Conservation (phyloP, 2,329 filamentous ascomycete genomes). For the Talaromyces atroroseus region DNA sequence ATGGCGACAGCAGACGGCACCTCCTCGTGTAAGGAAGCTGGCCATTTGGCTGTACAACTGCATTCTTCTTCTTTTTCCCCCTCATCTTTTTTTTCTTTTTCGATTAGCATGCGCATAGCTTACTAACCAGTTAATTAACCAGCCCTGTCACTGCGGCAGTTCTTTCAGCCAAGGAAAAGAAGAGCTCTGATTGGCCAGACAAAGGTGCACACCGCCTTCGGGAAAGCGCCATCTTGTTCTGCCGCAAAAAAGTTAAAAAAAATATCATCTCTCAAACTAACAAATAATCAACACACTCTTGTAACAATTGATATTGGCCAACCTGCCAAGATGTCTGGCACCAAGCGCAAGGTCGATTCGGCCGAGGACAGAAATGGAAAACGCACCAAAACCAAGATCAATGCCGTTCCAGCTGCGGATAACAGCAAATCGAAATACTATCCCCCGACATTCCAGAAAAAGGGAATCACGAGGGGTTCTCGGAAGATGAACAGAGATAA, state of each 20-base stretch:
- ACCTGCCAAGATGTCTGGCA: conserved; percentile 30
- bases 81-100: background rate
- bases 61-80: conserved; percentile 22
- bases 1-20: conserved; percentile 52
- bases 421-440: conserved; percentile 10
- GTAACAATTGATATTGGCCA: background rate
- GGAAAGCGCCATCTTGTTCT: background rate
- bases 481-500: conserved; percentile 24
- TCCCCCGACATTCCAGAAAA: conserved; percentile 10
- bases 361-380: conserved; percentile 37
- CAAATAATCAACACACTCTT: background rate
- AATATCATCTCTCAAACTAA: background rate
- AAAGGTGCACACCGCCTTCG: conserved; percentile 11
- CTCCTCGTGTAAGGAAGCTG: conserved; percentile 33
- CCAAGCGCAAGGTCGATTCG: conserved; percentile 37
- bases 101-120: background rate
- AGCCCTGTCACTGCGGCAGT: no score
- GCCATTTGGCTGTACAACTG: conserved; percentile 34
- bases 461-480: conserved; percentile 6
- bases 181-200: background rate
- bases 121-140: no score
- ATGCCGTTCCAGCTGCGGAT: conserved; percentile 6
- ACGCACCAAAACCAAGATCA: conserved; percentile 34
- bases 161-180: background rate
- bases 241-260: conserved; percentile 14